Conservation (phyloP, 495 filamentous ascomycete species). For the Hypomontagnella monticulosa region DNA sequence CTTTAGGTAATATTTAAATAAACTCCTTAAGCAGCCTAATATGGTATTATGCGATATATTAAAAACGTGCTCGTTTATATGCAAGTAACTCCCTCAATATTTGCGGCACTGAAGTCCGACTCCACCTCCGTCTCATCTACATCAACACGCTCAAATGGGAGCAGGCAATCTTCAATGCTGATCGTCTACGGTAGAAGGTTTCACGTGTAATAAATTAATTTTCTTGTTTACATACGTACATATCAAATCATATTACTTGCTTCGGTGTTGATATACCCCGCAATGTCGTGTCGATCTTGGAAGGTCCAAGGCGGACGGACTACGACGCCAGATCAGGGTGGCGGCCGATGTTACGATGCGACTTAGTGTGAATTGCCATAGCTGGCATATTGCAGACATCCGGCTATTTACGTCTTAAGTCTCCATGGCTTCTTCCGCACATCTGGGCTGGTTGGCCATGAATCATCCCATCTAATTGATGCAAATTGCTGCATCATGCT, state of each 20-base stretch:
- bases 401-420: constrained; percentile 11
- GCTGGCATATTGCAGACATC: constrained; percentile 18
- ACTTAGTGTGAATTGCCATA: constrained; percentile 26
- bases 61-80: too few relatives aligned
- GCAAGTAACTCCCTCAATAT: too few relatives aligned
- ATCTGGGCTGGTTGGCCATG: background rate
- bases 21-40: too few relatives aligned
- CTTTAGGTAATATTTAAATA: too few relatives aligned
- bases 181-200: background rate
- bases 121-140: too few relatives aligned
- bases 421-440: background rate
- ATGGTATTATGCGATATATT: too few relatives aligned
- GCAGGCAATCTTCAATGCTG: background rate
- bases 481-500: constrained; percentile 24
- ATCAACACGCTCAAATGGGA: background rate
- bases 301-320: constrained; percentile 13
- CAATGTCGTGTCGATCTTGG: constrained; percentile 28
- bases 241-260: too few relatives aligned
- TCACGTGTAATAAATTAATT: too few relatives aligned
- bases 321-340: constrained; percentile 32
- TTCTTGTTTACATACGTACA: too few relatives aligned
- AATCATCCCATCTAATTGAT: background rate
- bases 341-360: constrained; percentile 10
- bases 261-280: constrained; percentile 21
- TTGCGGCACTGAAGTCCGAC: too few relatives aligned